Evolutionary conservation across 352 stramenopile species (phyloP).

Genomic region (Phytophthora boehmeriae): DNA sequence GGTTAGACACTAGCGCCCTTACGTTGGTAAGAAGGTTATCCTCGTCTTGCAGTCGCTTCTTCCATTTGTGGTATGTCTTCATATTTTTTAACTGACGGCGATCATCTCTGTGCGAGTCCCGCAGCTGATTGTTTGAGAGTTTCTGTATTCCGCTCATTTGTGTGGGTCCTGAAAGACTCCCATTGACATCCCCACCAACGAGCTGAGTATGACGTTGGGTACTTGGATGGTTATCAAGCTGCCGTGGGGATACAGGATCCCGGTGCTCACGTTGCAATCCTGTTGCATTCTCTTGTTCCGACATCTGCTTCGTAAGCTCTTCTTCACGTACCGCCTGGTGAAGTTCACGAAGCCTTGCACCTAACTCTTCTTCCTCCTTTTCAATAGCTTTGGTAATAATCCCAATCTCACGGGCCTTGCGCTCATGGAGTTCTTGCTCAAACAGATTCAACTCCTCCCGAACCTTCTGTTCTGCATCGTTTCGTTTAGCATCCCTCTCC

Average conservation of each 20-base stretch:
- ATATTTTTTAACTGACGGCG: conserved; percentile 8
- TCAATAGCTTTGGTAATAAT: conserved; percentile 44
- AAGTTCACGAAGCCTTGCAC: conserved; percentile 34
- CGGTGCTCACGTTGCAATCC: not conserved
- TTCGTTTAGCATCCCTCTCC: conserved; percentile 55
- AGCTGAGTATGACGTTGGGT: conserved; percentile 7
- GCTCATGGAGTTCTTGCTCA: conserved; percentile 51
- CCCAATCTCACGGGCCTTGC: conserved; percentile 51
- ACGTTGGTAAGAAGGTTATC: conserved; percentile 52
- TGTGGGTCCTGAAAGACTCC: not conserved
- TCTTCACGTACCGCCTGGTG: conserved; percentile 45
- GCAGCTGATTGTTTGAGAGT: conserved; percentile 13
- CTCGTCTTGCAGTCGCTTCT: conserved; percentile 52
- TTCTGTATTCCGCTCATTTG: not conserved
- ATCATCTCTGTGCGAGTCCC: conserved; percentile 6
- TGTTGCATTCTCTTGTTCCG: not conserved
- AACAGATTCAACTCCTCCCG: conserved; percentile 57
- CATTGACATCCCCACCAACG: conserved; percentile 2
- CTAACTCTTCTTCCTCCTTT: conserved; percentile 51
- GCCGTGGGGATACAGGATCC: conserved; percentile 11
- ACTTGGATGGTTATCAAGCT: conserved; percentile 6
- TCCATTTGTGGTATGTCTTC: conserved; percentile 48
- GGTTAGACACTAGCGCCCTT: conserved; percentile 39
- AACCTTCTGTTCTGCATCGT: conserved; percentile 48
- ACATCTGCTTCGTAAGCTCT: conserved; percentile 22